Base-by-base conservation (phyloP, 2,329 filamentous ascomycete species). In the Sphaerulina musiva region DNA sequence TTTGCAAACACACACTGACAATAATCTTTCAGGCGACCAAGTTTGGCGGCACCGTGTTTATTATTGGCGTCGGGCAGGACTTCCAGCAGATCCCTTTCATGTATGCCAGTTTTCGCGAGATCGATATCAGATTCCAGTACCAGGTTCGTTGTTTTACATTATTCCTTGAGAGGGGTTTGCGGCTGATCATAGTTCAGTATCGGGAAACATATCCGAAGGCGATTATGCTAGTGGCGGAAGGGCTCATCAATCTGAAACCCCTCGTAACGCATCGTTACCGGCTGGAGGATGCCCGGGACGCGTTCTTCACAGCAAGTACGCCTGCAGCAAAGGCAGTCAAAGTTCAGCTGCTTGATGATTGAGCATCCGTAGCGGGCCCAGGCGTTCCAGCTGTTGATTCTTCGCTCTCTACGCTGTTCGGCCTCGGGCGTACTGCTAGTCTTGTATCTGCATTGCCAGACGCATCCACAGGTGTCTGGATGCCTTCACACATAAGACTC, bases 161-260 rank as follows among this genome's bases (percentile, higher is more conserved):
- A 17, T 42, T 36, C 20, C 17, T 26, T 23, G 10, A 38, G 23
- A 38, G 23, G 32, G 32, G n/a, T 34, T 14, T 31, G 29, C 38
- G 45, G 49, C 45, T 51, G 48, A 46, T 45, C 29, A 48, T 38
- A 6, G 11, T 40, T 12, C 38, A 26, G 26, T 73, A 73, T 54
- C 64, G 66, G 39, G 67, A 73, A 52, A 72, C 69, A 1, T 73
- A 71, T 54, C 69, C 71, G 7, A 74, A 66, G 48, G 74, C 72
- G 0, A 69, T 77, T 56, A 67, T 68, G 51, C 62, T 77, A 42
- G 67, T 71, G 1, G 65, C 64, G 4, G 68, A 70, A 43, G 70
- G 71, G 0, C 53, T 73, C 44, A 68, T 73, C 45, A 63, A 72
- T 50, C 46, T 73, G 51, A 71, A 72, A 55, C 69, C 69, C 39